These are phyloP conservation scores for Recurvomyces mirabilis DNA, from an alignment of 495 filamentous ascomycete genomes.

Conservation along the genomic window DNA sequence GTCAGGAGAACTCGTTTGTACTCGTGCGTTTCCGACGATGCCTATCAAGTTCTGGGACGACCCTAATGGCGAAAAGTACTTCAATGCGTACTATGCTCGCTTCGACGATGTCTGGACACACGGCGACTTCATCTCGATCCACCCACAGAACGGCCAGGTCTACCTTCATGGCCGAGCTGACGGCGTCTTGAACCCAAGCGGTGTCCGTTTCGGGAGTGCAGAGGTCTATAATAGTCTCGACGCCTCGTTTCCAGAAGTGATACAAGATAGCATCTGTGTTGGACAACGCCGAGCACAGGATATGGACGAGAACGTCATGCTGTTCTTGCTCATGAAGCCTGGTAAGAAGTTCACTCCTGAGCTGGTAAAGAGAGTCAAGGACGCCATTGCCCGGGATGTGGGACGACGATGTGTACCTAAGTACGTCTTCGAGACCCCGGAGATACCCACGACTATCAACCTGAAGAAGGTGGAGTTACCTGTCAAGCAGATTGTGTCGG, in stretches of 20 bases:
- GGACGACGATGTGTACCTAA: conserved; percentile 66
- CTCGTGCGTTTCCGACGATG: conserved; percentile 58
- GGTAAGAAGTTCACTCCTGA: conserved; percentile 42
- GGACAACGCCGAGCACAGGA: conserved; percentile 61
- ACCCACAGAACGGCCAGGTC: conserved; percentile 54
- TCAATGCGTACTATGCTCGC: conserved; percentile 58
- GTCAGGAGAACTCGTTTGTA: conserved; percentile 59
- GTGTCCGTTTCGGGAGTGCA: conserved; percentile 76
- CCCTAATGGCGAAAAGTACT: conserved; percentile 44
- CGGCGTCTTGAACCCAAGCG: conserved; percentile 78
- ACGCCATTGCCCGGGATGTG: conserved; percentile 48
- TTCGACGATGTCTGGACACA: conserved; percentile 70
- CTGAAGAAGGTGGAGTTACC: conserved; percentile 78
- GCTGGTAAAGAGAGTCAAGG: conserved; percentile 52
- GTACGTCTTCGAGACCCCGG: conserved; percentile 67
- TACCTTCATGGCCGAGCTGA: conserved; percentile 73
- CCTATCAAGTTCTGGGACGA: conserved; percentile 64
- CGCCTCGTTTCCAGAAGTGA: conserved; percentile 45
- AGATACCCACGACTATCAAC: conserved; percentile 78
- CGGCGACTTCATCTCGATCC: conserved; percentile 63
- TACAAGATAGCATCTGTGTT: conserved; percentile 62
- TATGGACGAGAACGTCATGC: conserved; percentile 59
- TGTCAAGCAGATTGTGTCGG: conserved; percentile 74
- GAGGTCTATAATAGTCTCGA: conserved; percentile 72
- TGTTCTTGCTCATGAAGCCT: conserved; percentile 62